Percentiles rank a stretch among this genome's conserved stretches.
phyloP scores from a whole-genome alignment of 164 flowering plant genomes.

The Piper longum region DNA sequence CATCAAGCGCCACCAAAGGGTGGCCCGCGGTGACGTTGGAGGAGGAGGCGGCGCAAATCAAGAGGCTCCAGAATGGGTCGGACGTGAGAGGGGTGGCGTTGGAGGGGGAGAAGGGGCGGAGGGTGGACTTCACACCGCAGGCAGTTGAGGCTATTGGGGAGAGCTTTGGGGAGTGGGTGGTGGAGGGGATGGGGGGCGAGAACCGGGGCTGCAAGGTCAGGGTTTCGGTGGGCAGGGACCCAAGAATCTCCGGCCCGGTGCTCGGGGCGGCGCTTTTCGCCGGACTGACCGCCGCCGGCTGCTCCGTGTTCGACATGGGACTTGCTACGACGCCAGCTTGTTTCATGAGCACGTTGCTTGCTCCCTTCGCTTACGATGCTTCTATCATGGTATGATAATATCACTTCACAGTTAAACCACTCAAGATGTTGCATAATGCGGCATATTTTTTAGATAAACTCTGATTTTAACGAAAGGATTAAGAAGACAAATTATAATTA shows the following conservation, averaged over 20 bases:
- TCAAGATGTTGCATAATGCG: background rate
- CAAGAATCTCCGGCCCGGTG: conserved; percentile 44
- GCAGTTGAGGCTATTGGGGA: conserved; percentile 75
- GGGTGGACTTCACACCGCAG: conserved; percentile 59
- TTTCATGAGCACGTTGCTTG: conserved; percentile 88
- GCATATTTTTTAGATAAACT: too few relatives aligned
- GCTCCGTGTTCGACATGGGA: conserved; percentile 70
- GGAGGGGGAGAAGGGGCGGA: conserved; percentile 69
- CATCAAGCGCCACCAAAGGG: background rate
- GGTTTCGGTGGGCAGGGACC: conserved; percentile 77
- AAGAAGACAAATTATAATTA: too few relatives aligned
- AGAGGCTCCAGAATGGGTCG: conserved; percentile 82
- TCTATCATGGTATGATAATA: conserved; percentile 58
- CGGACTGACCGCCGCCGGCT: conserved; percentile 65
- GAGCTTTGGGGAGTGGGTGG: conserved; percentile 89
- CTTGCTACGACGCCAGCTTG: conserved; percentile 96
- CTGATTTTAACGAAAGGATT: too few relatives aligned
- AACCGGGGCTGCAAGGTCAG: conserved; percentile 15
- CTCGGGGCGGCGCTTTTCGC: conserved; percentile 58
- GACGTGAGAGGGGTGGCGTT: conserved; percentile 88
- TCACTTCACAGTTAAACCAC: background rate
- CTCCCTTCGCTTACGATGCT: conserved; percentile 65
- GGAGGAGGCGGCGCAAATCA: conserved; percentile 54
- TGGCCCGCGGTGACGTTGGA: conserved; percentile 25
- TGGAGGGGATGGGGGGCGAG: conserved; percentile 17